Conservation (phyloP, 1,284 basidiomycete genomes). For the Tylopilus orsonianus region DNA sequence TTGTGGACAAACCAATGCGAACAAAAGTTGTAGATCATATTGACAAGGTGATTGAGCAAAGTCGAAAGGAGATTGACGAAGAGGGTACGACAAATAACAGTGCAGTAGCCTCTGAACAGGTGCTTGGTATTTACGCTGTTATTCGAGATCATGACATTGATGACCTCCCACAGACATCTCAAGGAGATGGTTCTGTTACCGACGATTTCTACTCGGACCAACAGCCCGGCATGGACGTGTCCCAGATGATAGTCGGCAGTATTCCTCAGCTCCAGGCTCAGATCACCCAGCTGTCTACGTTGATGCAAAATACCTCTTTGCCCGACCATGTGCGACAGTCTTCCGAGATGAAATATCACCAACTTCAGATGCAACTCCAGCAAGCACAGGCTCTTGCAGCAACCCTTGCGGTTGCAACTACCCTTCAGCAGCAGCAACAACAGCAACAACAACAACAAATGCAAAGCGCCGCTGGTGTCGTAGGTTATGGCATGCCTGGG, state of each 20-base stretch:
- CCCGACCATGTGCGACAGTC: slow-evolving; percentile 71
- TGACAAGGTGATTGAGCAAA: slow-evolving; percentile 80
- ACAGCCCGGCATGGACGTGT: slow-evolving; percentile 63
- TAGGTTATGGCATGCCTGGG: slow-evolving; percentile 42
- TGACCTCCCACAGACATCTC: slow-evolving; percentile 18
- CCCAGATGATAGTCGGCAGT: slow-evolving; percentile 67
- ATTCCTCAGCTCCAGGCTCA: slow-evolving; percentile 80
- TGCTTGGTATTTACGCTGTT: slow-evolving; percentile 3
- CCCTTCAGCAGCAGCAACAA: slow-evolving; percentile 50
- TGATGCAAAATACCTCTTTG: slow-evolving; percentile 73
- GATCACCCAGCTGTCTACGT: slow-evolving; percentile 68
- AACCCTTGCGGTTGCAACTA: slow-evolving; percentile 52
- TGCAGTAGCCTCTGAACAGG: slow-evolving; percentile 24
- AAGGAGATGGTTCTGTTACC: slow-evolving; percentile 37
- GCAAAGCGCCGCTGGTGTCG: slow-evolving; percentile 31
- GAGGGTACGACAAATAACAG: slow-evolving; percentile 36
- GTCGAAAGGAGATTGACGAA: slow-evolving; percentile 65
- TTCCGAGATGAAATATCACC: slow-evolving; percentile 74
- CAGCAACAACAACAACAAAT: slow-evolving; percentile 39
- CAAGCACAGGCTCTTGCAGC: slow-evolving; percentile 70
- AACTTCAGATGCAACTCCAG: slow-evolving; percentile 73
- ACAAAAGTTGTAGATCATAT: slow-evolving; percentile 80
- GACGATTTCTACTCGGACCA: slow-evolving; percentile 68
- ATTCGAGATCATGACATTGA: slow-evolving; percentile 7
- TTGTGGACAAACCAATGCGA: slow-evolving; percentile 76